Conservation (phyloP, 1,284 basidiomycete genomes). For the Golubevia pallescens region DNA sequence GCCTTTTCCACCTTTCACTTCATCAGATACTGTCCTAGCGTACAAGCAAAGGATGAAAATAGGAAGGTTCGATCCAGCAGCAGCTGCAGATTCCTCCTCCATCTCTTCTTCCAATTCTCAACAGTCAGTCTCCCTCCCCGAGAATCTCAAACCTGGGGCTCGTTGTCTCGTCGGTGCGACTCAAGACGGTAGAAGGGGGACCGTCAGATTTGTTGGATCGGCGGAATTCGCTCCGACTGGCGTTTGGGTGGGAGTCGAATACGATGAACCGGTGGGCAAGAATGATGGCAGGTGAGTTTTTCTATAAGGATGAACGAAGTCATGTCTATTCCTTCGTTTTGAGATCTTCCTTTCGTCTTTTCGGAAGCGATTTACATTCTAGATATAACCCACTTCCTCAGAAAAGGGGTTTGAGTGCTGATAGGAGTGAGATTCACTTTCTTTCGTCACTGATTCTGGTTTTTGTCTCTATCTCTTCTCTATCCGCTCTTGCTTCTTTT, state of each 20-base stretch:
- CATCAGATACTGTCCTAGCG: constrained; percentile 81
- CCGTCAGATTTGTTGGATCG: constrained; percentile 80
- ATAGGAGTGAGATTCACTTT: no score
- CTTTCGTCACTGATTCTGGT: no score
- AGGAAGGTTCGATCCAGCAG: constrained; percentile 76
- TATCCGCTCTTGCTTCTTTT: background rate
- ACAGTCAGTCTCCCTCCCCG: constrained; percentile 18
- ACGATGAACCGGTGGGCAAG: constrained; percentile 95
- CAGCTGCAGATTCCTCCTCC: constrained; percentile 56
- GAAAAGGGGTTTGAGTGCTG: no score
- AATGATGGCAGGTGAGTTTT: constrained; percentile 86
- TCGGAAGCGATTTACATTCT: background rate
- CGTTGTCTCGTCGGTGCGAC: constrained; percentile 81
- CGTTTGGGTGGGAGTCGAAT: constrained; percentile 89
- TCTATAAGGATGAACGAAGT: no score
- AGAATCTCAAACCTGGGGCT: constrained; percentile 72
- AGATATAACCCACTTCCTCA: background rate
- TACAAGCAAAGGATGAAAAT: constrained; percentile 89
- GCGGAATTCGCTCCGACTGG: constrained; percentile 73
- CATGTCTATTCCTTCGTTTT: no score
- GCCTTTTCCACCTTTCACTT: constrained; percentile 10
- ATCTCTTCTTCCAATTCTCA: constrained; percentile 14
- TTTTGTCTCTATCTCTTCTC: background rate
- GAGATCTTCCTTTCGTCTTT: background rate
- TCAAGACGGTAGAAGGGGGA: constrained; percentile 77